A percentile compares a stretch with the other conserved stretches of the same genome.
Conservation (phyloP, 2,329 filamentous ascomycete genomes). For the Trichothecium roseum region DNA sequence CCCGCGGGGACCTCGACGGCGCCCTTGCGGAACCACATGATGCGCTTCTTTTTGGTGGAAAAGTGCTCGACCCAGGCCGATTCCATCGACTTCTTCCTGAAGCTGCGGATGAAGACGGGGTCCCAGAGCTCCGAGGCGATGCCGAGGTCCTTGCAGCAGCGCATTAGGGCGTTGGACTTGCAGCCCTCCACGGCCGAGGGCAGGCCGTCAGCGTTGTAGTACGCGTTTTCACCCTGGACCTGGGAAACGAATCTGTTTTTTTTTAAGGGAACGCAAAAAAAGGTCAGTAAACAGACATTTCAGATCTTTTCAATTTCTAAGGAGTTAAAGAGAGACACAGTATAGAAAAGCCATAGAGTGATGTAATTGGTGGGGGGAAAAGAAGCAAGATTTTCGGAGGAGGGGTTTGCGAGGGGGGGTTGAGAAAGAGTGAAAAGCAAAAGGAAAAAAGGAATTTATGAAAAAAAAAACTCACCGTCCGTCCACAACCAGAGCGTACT, state of each 20-base stretch:
- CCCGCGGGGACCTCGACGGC: conserved; percentile 62
- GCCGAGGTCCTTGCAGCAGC: conserved; percentile 95
- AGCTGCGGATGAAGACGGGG: conserved; percentile 77
- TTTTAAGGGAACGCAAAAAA: no score
- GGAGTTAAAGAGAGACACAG: background rate
- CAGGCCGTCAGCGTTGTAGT: conserved; percentile 82
- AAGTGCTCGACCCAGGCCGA: conserved; percentile 88
- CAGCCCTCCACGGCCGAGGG: conserved; percentile 92
- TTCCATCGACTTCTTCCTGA: conserved; percentile 62
- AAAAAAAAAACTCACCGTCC: conserved; percentile 62
- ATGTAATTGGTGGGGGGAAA: conserved; percentile 1
- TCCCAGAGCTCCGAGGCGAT: conserved; percentile 96
- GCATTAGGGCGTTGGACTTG: conserved; percentile 95
- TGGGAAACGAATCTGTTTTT: conserved; percentile 72
- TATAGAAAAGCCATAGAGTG: no score
- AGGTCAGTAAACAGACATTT: background rate
- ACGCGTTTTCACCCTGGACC: conserved; percentile 87
- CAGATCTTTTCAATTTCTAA: background rate
- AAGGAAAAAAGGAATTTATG: conserved; percentile 5
- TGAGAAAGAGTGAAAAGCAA: conserved; percentile 1
- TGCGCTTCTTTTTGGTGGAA: conserved; percentile 77
- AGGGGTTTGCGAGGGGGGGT: background rate
- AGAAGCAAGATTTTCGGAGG: conserved; percentile 1
- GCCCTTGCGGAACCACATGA: conserved; percentile 72
- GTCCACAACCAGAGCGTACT: conserved; percentile 84